Evolutionary conservation across 192 early-diverging fungal species (phyloP).

Genomic region (Backusella parvicylindrica): DNA sequence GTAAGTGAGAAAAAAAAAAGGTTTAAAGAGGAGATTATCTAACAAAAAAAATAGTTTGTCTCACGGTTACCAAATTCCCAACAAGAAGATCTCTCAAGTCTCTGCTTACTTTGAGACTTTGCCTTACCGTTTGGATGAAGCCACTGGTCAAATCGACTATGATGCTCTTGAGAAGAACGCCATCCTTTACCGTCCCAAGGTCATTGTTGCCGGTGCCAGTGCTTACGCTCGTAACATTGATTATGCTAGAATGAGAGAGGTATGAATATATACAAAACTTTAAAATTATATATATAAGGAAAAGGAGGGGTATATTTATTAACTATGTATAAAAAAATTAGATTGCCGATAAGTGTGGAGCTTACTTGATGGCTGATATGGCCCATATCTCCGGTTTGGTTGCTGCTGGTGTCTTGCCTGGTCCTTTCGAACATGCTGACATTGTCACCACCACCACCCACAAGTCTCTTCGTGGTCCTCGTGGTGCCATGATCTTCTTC

Average conservation of each 20-base stretch:
- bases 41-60: slow-evolving; percentile 63
- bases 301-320: background rate
- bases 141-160: slow-evolving; percentile 91
- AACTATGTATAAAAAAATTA: slow-evolving; percentile 25
- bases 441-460: slow-evolving; percentile 99
- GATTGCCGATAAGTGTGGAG: slow-evolving; percentile 80
- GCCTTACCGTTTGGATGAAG: slow-evolving; percentile 90
- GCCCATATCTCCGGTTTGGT: slow-evolving; percentile 93
- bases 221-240: slow-evolving; percentile 96
- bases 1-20: slow-evolving; percentile 44
- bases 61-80: slow-evolving; percentile 96
- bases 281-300: background rate
- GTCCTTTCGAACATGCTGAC: slow-evolving; percentile 91
- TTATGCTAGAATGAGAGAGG: slow-evolving; percentile 76
- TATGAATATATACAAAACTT: background rate
- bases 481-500: slow-evolving; percentile 99
- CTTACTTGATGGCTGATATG: slow-evolving; percentile 97
- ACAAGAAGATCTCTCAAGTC: slow-evolving; percentile 94
- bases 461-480: slow-evolving; percentile 97
- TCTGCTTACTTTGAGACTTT: slow-evolving; percentile 96
- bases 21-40: background rate
- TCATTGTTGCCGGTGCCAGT: slow-evolving; percentile 92
- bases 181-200: slow-evolving; percentile 88
- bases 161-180: slow-evolving; percentile 82
- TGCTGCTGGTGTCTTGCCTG: slow-evolving; percentile 81